Evolutionary conservation across 2,329 filamentous ascomycete species (phyloP).

Genomic region (Nectriaceae sp.): DNA sequence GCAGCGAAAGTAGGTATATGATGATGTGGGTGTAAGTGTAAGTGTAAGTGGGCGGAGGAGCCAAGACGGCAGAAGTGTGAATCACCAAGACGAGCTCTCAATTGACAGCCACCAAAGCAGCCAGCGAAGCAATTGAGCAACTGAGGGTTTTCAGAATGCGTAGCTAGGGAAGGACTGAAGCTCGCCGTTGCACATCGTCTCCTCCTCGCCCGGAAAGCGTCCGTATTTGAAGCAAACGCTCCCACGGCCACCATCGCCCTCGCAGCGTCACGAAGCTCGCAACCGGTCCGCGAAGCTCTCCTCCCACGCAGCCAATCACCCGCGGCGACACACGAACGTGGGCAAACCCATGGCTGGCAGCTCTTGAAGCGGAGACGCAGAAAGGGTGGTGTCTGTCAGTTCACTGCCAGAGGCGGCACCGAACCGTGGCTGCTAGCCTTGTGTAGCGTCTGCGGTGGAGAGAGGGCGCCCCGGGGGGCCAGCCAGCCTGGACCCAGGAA

Average conservation of each 20-base stretch:
- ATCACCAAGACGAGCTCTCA: neutral
- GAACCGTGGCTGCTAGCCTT: neutral
- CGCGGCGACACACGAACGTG: slow-evolving; percentile 1
- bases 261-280: neutral
- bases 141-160: too few species aligned
- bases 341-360: slow-evolving; percentile 30
- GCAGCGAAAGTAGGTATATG: neutral
- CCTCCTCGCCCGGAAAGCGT: neutral
- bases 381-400: neutral
- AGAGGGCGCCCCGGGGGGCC: neutral
- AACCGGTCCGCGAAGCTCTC: neutral
- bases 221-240: neutral
- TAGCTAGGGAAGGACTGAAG: neutral
- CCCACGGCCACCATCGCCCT: neutral
- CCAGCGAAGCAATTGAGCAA: neutral
- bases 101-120: neutral
- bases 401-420: neutral
- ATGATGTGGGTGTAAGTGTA: neutral
- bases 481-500: neutral
- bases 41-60: neutral
- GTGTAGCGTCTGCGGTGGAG: neutral
- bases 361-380: neutral
- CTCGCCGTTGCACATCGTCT: neutral
- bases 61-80: neutral
- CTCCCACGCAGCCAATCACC: neutral